Conservation (phyloP, 23 red algal genomes). For the Gracilaria gracilis region DNA sequence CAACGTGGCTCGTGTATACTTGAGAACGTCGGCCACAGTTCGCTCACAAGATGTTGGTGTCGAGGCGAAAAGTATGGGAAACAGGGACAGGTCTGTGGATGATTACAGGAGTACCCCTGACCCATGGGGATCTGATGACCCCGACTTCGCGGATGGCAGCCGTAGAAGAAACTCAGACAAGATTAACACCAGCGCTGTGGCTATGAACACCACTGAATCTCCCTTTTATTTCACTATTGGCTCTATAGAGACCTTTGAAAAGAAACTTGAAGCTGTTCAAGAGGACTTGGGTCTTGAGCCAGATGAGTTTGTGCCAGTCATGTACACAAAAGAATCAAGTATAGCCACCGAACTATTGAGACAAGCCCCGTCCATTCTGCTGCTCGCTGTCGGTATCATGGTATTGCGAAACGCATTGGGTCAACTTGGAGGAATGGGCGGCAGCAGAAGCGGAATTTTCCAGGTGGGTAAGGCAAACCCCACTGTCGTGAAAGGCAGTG, state of each 20-base stretch:
- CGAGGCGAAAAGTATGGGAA: conserved; percentile 4
- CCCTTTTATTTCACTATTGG: conserved; percentile 82
- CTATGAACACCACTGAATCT: conserved; percentile 37
- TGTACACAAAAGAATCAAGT: conserved; percentile 81
- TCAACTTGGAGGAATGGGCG: conserved; percentile 71
- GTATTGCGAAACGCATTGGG: conserved; percentile 76
- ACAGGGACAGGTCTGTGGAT: not conserved
- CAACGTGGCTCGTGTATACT: conserved; percentile 84
- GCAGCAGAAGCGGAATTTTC: conserved; percentile 88
- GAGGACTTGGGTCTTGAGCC: conserved; percentile 90
- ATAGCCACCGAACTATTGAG: conserved; percentile 77
- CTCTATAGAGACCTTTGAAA: conserved; percentile 92
- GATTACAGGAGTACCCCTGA: not conserved
- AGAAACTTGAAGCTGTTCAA: conserved; percentile 88
- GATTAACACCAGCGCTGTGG: not conserved
- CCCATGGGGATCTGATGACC: conserved; percentile 12
- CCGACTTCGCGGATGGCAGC: conserved; percentile 1
- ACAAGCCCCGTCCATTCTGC: conserved; percentile 78
- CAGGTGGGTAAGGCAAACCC: conserved; percentile 99
- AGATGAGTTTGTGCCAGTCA: conserved; percentile 88
- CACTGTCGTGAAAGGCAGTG: conserved; percentile 84
- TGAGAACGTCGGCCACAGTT: conserved; percentile 38
- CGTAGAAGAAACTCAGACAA: not conserved
- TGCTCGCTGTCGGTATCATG: conserved; percentile 86
- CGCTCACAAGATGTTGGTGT: conserved; percentile 17